phyloP scores from a whole-genome alignment of 2,329 filamentous ascomycete genomes.

The Pseudogymnoascus sp. region DNA sequence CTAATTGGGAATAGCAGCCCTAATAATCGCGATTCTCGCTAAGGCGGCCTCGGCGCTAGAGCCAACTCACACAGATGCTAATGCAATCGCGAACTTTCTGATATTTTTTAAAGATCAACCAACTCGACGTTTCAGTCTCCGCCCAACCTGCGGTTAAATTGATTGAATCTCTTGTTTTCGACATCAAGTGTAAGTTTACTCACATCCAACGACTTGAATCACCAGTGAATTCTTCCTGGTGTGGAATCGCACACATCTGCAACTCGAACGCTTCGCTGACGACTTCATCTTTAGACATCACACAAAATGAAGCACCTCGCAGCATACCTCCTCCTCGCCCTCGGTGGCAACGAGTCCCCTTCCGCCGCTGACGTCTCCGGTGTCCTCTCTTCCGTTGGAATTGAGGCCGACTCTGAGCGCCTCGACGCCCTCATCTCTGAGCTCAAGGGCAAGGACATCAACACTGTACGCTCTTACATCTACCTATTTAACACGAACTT shows the following conservation, averaged over 20 bases:
- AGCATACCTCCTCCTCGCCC: conserved; percentile 93
- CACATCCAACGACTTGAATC: background rate
- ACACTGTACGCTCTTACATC: conserved; percentile 57
- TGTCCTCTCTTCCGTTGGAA: conserved; percentile 88
- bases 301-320: conserved; percentile 99
- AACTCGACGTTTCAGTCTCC: conserved; percentile 99
- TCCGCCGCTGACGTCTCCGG: conserved; percentile 78
- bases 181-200: conserved; percentile 23
- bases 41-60: conserved; percentile 7
- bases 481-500: conserved; percentile 20
- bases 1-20: conserved; percentile 7
- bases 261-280: background rate
- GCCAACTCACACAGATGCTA: background rate
- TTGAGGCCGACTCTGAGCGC: conserved; percentile 85
- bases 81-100: conserved; percentile 7
- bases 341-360: conserved; percentile 86
- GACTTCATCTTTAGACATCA: conserved; percentile 26
- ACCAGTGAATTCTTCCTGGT: background rate
- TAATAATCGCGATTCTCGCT: conserved; percentile 9
- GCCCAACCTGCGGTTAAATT: conserved; percentile 95
- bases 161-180: conserved; percentile 91
- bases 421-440: conserved; percentile 80
- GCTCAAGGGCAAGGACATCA: conserved; percentile 86
- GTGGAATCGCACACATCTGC: background rate
- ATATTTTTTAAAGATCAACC: conserved; percentile 11